Conservation (phyloP, 495 filamentous ascomycete genomes). For the Penicillium daleae region DNA sequence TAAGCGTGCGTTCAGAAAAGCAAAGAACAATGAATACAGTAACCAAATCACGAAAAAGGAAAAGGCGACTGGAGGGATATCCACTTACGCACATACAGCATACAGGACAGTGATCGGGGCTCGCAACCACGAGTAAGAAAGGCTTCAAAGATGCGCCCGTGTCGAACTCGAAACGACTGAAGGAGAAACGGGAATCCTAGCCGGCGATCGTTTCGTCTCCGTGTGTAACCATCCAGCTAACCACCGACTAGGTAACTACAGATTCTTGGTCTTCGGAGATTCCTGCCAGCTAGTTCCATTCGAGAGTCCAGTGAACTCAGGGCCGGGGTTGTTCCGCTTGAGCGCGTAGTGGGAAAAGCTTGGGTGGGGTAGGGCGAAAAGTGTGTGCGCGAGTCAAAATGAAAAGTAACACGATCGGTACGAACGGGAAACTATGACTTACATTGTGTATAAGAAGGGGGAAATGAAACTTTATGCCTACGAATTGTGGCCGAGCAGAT, state of each 20-base stretch:
- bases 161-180: not conserved
- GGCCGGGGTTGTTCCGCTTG: not conserved
- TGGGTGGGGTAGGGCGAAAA: conserved; percentile 10
- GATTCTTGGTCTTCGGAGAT: not conserved
- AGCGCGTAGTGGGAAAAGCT: conserved; percentile 13
- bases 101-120: not conserved
- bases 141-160: not conserved
- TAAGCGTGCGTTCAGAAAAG: conserved; percentile 21
- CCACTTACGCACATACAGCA: conserved; percentile 1
- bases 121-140: conserved; percentile 3
- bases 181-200: conserved; percentile 39
- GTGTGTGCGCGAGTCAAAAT: not conserved
- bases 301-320: not conserved
- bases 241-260: not conserved
- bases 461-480: not conserved
- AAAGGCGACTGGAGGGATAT: not conserved
- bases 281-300: not conserved
- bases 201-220: conserved; percentile 38
- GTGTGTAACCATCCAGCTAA: conserved; percentile 9
- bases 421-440: not conserved
- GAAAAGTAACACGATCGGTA: not conserved
- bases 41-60: not conserved
- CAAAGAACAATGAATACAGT: not conserved
- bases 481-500: not conserved
- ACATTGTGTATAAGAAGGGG: not conserved